Evolutionary conservation across 768 basidiomycete genomes (phyloP), one percentile per base, ranked within the genome.

Genomic region (Mycena maculata): DNA sequence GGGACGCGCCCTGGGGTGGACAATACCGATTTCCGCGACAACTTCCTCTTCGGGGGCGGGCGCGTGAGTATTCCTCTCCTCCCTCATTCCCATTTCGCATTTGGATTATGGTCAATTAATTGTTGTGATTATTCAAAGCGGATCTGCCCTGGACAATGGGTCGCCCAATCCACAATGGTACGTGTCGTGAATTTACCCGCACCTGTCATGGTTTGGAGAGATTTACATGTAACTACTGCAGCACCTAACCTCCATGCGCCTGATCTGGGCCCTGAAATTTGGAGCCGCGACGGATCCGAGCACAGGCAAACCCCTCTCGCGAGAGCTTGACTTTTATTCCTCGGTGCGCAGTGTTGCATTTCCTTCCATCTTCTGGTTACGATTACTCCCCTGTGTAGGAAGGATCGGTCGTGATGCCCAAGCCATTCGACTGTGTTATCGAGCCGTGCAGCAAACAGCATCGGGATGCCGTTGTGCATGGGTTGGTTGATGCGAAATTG

Each of bases 361-460:
- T 42, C 4, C 7, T 23, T n/a, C 22, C n/a, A 31, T 10, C 15
- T 36, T 36, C 33, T 6, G 33, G 33, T 1, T 8, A 6, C 27
- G 28, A 10, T 20, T 30, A 60, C 8, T 15, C 18, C 22, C 36
- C 10, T 11, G 13, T 31, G 25, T 31, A 61, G 53, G 30, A 63
- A 13, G 33, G 8, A 15, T 54, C 55, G 10, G 53, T 55, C 1
- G 42, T 63, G 30, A 55, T 47, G 61, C 52, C 61, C 12, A 31
- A 52, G 13, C 52, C 63, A 33, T 64, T 64, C 48, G 49, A 39
- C n/a, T 64, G 53, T 45, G 44, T 33, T 2, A 64, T 64, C 22
- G 54, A 64, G 8, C 53, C 52, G 4, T 31, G 53, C 18, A 39
- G 36, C 36, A 25, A 31, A 1, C 33, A 54, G 33, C 41, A 54